These are phyloP conservation scores for Lactarius pseudohatsudake DNA, from an alignment of 768 basidiomycete genomes.

Conservation along the genomic window DNA sequence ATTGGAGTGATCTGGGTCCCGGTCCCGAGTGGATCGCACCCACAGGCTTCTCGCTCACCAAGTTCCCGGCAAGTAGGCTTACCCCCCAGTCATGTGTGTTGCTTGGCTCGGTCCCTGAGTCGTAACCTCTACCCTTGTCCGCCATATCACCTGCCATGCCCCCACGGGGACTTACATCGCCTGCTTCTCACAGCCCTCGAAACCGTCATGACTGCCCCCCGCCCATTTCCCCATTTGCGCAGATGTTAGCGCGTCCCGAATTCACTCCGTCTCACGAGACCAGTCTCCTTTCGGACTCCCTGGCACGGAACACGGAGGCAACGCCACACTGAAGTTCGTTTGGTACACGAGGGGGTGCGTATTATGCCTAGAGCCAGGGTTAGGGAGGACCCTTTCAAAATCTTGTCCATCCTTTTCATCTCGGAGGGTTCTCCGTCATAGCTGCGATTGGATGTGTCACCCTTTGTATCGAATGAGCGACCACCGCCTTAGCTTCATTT, in stretches of 20 bases:
- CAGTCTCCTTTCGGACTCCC: too few relatives aligned
- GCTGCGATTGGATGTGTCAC: too few relatives aligned
- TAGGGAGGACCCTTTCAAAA: too few relatives aligned
- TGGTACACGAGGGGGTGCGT: too few relatives aligned
- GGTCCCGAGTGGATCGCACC: neutral
- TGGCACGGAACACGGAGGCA: too few relatives aligned
- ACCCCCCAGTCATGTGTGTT: neutral
- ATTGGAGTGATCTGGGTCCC: neutral
- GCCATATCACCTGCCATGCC: neutral
- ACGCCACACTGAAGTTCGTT: too few relatives aligned
- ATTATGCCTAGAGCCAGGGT: too few relatives aligned
- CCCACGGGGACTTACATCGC: neutral
- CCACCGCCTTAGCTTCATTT: too few relatives aligned
- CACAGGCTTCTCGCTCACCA: neutral
- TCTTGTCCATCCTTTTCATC: too few relatives aligned
- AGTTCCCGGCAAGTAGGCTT: neutral
- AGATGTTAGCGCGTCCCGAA: neutral
- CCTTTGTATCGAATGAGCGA: too few relatives aligned
- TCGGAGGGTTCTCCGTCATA: too few relatives aligned
- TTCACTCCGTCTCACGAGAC: too few relatives aligned
- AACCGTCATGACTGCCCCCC: neutral
- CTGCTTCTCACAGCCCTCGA: neutral
- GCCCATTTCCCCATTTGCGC: neutral
- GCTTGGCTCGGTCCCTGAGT: neutral
- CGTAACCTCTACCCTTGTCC: neutral